Evolutionary conservation across 257 asterid species (phyloP), one percentile per base, ranked within the genome.

Genomic region (Fraxinus excelsior): DNA sequence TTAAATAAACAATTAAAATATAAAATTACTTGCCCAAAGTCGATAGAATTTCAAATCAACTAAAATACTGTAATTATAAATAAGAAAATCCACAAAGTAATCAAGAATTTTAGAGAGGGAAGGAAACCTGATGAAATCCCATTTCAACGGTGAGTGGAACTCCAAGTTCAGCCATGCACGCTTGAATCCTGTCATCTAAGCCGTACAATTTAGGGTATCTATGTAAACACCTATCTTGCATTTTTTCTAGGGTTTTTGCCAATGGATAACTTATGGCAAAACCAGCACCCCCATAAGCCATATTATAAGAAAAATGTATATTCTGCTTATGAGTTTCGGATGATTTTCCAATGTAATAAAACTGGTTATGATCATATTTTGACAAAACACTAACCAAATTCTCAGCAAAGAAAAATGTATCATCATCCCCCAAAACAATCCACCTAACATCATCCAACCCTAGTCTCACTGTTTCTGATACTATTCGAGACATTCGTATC

Each of bases 251-350:
- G 19, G 81, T 84, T 26, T 37, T 77, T 1, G 87, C 88, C 77
- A 87, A 65, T 21, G 86, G 82, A 44, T 80, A 84, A 18, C 91
- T 87, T 23, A 87, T 69, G n/a, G 87, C 88, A 49, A 87, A 76
- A 7, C 88, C 88, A 0, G 86, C 88, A 1, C 88, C 88, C 0
- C 91, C 91, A 58, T 73, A 87, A 42, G 86, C 91, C 91, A 84
- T 86, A 40, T 76, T 76, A 44, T 77, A 84, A 3, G 88, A 82
- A 18, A 86, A 86, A 10, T 32, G 31, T 5, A 80, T 76, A 53
- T 83, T 85, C n/a, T 87, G 91, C 34, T 79, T n/a, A 74, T 84
- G 88, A 5, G 79, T 82, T 44, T 87, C 91, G 2, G 86, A 83
- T 31, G 79, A 80, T 21, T 83, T 66, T 7, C 88, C 91, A 1